Evolutionary conservation across 2,329 filamentous ascomycete genomes (phyloP).

Genomic region (Chaetomium strumarium): DNA sequence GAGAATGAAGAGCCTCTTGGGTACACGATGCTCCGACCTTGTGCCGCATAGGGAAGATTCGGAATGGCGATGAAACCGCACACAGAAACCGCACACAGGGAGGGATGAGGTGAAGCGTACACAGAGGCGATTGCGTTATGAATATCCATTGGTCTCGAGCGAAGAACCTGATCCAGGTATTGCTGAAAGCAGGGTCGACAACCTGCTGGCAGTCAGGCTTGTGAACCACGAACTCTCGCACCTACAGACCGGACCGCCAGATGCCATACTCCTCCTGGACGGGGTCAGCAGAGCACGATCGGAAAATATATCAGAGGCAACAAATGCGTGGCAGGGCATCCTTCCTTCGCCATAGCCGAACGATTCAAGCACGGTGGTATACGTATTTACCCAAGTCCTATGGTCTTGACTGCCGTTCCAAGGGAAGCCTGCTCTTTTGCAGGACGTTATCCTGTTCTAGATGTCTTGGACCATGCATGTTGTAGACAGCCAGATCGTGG

Average conservation of each 20-base stretch:
- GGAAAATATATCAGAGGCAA: not conserved
- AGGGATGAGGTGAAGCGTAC: not conserved
- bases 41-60: not conserved
- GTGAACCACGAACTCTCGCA: not conserved
- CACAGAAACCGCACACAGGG: not conserved
- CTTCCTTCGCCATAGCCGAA: too few species aligned
- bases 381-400: too few species aligned
- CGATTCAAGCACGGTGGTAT: too few species aligned
- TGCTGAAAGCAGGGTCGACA: not conserved
- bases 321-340: too few species aligned
- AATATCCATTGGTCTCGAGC: not conserved
- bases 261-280: not conserved
- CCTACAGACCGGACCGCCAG: not conserved
- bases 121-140: not conserved
- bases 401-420: too few species aligned
- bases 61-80: not conserved
- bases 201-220: not conserved
- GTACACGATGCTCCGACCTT: not conserved
- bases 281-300: not conserved
- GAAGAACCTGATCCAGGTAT: not conserved
- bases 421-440: too few species aligned
- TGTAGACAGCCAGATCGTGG: too few species aligned
- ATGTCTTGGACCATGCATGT: too few species aligned
- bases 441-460: too few species aligned
- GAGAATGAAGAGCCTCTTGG: not conserved